Evolutionary conservation across 225 moss, liverwort and hornwort species (phyloP).

Genomic region (Polytrichum commune): DNA sequence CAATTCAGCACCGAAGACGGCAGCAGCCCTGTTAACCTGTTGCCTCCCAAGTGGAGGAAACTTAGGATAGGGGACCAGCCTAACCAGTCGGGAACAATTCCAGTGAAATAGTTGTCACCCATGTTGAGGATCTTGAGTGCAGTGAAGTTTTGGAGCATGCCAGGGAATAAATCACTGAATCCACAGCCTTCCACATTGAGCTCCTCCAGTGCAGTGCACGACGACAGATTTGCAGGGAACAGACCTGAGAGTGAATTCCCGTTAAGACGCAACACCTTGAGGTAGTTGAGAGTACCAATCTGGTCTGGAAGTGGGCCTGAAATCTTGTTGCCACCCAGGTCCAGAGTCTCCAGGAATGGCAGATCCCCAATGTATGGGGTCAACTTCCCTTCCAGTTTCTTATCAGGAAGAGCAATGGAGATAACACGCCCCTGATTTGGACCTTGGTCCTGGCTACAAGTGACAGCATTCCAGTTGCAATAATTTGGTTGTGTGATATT

Average conservation of each 20-base stretch:
- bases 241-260: slow-evolving; percentile 36
- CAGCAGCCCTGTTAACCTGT: slow-evolving; percentile 31
- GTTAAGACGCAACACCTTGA: slow-evolving; percentile 31
- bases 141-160: slow-evolving; percentile 26
- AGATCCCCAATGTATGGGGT: slow-evolving; percentile 27
- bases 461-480: slow-evolving; percentile 45
- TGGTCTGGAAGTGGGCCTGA: slow-evolving; percentile 27
- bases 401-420: slow-evolving; percentile 22
- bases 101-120: slow-evolving; percentile 39
- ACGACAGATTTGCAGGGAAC: slow-evolving; percentile 27
- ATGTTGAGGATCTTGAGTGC: slow-evolving; percentile 26
- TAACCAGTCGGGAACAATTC: slow-evolving; percentile 43
- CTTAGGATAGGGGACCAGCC: slow-evolving; percentile 23
- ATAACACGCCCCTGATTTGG: slow-evolving; percentile 22
- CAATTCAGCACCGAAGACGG: slow-evolving; percentile 39
- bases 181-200: slow-evolving; percentile 40
- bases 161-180: slow-evolving; percentile 36
- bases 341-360: slow-evolving; percentile 34
- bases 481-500: slow-evolving; percentile 20
- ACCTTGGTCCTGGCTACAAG: slow-evolving; percentile 17
- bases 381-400: slow-evolving; percentile 27
- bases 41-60: slow-evolving; percentile 39
- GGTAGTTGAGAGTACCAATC: slow-evolving; percentile 22
- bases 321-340: slow-evolving; percentile 35
- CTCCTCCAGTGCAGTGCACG: slow-evolving; percentile 27